Percentiles rank a stretch among this genome's conserved stretches.
Conservation (phyloP, 148 eudicot species). For the Rhododendron henanense region DNA sequence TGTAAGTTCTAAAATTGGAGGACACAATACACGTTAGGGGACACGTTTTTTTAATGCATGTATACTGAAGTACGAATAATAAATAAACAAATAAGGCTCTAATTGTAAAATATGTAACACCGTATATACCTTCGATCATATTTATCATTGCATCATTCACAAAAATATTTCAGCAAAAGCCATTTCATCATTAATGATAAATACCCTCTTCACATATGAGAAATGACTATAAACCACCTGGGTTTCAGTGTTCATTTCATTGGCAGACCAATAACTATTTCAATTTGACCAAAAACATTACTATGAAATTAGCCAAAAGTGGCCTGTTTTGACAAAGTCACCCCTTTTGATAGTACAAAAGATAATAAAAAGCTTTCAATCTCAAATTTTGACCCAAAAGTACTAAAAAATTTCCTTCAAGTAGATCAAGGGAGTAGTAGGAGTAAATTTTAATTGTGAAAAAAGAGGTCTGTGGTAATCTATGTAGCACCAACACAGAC, state of each 20-base stretch:
- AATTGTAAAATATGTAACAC: neutral
- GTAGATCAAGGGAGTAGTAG: neutral
- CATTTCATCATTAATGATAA: neutral
- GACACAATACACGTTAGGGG: neutral
- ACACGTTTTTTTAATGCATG: neutral
- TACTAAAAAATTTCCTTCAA: neutral
- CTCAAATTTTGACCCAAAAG: neutral
- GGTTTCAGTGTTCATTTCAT: neutral
- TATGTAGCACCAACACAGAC: neutral
- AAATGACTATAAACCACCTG: neutral
- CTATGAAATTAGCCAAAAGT: neutral
- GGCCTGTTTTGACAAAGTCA: neutral
- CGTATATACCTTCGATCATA: neutral
- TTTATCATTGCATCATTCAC: neutral
- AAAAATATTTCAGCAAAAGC: no score
- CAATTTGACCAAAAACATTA: neutral
- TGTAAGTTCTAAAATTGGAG: neutral
- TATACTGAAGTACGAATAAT: neutral
- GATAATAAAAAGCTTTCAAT: neutral
- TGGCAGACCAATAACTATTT: neutral
- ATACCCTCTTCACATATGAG: neutral
- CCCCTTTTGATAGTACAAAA: neutral
- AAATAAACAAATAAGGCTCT: neutral
- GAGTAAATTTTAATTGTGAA: neutral
- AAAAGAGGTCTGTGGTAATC: neutral